Evolutionary conservation across 495 filamentous ascomycete species (phyloP).

Genomic region (Barbatosphaeria neglecta): DNA sequence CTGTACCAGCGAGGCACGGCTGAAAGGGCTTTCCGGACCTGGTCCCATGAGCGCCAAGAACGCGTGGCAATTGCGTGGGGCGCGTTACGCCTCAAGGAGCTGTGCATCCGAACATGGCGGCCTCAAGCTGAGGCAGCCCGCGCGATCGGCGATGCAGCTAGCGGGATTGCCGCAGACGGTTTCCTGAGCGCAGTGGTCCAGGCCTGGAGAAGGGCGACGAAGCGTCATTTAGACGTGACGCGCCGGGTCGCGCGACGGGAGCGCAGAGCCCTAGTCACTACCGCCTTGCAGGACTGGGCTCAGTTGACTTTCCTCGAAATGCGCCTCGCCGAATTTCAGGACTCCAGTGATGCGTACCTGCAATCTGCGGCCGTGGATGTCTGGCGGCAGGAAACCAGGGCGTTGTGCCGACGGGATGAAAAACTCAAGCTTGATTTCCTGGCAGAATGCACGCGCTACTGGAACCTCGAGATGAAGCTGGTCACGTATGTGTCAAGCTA

Average conservation of each 20-base stretch:
- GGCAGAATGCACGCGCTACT: neutral
- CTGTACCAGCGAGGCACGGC: neutral
- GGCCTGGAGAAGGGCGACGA: neutral
- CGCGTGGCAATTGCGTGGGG: neutral
- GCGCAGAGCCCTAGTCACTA: neutral
- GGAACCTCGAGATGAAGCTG: neutral
- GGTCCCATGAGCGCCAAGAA: neutral
- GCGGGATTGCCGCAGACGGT: neutral
- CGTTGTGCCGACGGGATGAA: conserved; percentile 1
- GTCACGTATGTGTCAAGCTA: neutral
- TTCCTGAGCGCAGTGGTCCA: neutral
- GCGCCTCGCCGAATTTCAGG: neutral
- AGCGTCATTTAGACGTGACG: neutral
- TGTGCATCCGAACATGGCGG: neutral
- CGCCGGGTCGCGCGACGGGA: neutral
- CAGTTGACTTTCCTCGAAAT: neutral
- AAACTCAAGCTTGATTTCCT: neutral
- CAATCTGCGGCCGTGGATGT: conserved; percentile 2
- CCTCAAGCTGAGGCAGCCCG: neutral
- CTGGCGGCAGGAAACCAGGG: conserved; percentile 8
- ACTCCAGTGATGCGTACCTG: neutral
- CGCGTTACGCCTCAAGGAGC: neutral
- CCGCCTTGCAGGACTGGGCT: neutral
- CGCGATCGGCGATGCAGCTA: neutral
- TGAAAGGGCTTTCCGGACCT: neutral